Evolutionary conservation across 192 early-diverging fungal genomes (phyloP), one percentile per base, ranked within the genome.

Genomic region (Paraglomus brasilianum): DNA sequence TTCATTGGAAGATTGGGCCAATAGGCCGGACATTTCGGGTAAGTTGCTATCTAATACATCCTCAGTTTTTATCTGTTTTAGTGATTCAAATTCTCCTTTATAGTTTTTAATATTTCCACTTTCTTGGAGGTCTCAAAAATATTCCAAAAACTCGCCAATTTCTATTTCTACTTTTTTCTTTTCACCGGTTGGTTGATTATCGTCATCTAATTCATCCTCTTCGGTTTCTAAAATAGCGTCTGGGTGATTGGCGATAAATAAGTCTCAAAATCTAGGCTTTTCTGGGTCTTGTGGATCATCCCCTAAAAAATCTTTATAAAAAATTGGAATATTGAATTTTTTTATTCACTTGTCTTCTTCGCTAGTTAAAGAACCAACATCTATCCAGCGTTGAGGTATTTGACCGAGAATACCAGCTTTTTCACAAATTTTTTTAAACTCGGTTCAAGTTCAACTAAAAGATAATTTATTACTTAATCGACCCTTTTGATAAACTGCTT

Each of bases 61-160:
- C 21, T 60, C 58, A 21, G 24, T 3, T 2, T 38, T 60, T 5
- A 6, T 5, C 24, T 60, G 40, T 60, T 21, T 4, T 21, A 21
- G 6, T 4, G 11, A 43, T 41, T 6, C 39, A 43, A 8, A 60
- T 6, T 41, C 44, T 6, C 58, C 58, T 1, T 13, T 22, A 60
- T 42, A 60, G 44, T 5, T 39, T n/a, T 2, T 39, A 17, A 60
- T 3, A 1, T 60, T 13, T 13, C 15, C 5, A 6, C 38, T 39
- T 17, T 53, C 52, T 8, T 55, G 5, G 22, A 41, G 24, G 21
- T 4, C 19, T 60, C 58, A 60, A 60, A 60, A 60, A 19, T 43
- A 60, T 41, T 60, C 58, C n/a, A 60, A 43, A 43, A 60, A 60
- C 44, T 60, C 58, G 21, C 58, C 58, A 10, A 60, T 42, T 42